Percentiles rank a stretch among this genome's conserved stretches.
These are phyloP conservation scores for Zasmidium angulare DNA, from an alignment of 2,329 filamentous ascomycete genomes.

Conservation along the genomic window DNA sequence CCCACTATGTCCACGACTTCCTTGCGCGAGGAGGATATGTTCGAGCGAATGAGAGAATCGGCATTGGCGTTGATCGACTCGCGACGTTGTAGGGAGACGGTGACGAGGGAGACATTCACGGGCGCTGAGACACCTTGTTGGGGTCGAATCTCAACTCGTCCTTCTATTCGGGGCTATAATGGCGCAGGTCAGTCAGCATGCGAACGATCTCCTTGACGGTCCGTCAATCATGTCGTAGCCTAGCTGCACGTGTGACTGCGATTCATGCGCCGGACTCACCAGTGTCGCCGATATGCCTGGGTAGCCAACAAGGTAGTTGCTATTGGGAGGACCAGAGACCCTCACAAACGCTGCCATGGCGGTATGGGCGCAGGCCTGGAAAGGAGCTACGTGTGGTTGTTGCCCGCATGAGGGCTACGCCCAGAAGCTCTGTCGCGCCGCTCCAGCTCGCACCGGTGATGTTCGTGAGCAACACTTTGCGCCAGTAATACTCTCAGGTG, in stretches of 20 bases:
- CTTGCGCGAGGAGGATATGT: conserved; percentile 77
- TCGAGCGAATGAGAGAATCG: conserved; percentile 89
- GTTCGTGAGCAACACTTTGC: not conserved
- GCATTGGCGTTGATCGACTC: conserved; percentile 96
- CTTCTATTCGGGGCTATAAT: conserved; percentile 85
- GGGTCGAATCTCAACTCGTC: conserved; percentile 94
- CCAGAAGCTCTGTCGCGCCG: conserved; percentile 5
- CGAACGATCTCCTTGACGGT: not conserved
- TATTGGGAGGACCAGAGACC: conserved; percentile 95
- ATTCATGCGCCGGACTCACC: conserved; percentile 59
- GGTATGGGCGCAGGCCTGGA: conserved; percentile 13
- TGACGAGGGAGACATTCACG: conserved; percentile 86
- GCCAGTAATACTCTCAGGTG: not conserved
- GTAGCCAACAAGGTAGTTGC: conserved; percentile 94
- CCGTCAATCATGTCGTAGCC: not conserved
- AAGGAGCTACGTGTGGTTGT: conserved; percentile 9
- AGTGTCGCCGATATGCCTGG: conserved; percentile 96
- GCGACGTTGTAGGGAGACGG: conserved; percentile 87
- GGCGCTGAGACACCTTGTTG: conserved; percentile 81
- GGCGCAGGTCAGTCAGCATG: conserved; percentile 7
- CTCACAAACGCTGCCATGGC: conserved; percentile 74
- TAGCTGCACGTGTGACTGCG: not conserved
- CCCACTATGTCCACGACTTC: conserved; percentile 91
- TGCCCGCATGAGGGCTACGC: conserved; percentile 20
- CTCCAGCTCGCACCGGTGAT: not conserved